Percentiles rank a stretch among this genome's conserved stretches.
These are phyloP conservation scores for Mycena metata DNA, from an alignment of 768 basidiomycete species.

Conservation along the genomic window DNA sequence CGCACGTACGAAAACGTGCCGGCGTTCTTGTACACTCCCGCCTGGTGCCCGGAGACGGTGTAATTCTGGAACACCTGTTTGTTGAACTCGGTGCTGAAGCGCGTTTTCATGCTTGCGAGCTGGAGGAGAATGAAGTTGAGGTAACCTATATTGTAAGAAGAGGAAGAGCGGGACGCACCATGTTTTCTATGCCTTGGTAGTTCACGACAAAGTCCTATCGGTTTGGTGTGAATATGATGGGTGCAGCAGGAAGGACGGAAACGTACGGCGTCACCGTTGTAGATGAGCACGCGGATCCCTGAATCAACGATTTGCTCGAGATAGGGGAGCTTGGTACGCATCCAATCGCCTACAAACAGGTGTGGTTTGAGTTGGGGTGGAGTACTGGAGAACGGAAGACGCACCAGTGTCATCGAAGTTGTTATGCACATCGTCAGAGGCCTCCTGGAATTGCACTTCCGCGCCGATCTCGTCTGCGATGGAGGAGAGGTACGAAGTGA, in stretches of 20 bases:
- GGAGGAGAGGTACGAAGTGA: slow-evolving; percentile 50
- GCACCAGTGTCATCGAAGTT: slow-evolving; percentile 62
- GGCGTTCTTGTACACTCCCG: slow-evolving; percentile 71
- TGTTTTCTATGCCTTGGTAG: slow-evolving; percentile 47
- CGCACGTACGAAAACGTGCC: slow-evolving; percentile 52
- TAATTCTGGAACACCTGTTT: slow-evolving; percentile 60
- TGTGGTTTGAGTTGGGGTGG: no score
- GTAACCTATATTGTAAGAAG: not conserved
- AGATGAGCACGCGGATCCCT: slow-evolving; percentile 59
- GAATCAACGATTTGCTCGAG: slow-evolving; percentile 71
- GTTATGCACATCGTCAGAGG: slow-evolving; percentile 58
- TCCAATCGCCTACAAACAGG: slow-evolving; percentile 41
- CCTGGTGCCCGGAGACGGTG: slow-evolving; percentile 62
- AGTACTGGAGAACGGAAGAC: not conserved
- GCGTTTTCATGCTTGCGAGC: slow-evolving; percentile 56
- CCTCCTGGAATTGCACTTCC: slow-evolving; percentile 57
- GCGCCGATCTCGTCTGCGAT: slow-evolving; percentile 58
- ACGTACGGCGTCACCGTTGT: slow-evolving; percentile 67
- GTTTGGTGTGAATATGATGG: slow-evolving; percentile 60
- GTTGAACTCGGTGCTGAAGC: slow-evolving; percentile 56
- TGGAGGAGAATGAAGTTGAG: no score
- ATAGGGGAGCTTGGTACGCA: slow-evolving; percentile 51
- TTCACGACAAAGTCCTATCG: not conserved
- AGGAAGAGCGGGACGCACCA: slow-evolving; percentile 38
- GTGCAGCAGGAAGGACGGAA: slow-evolving; percentile 61